Evolutionary conservation across 768 basidiomycete genomes (phyloP), one percentile per base, ranked within the genome.

Genomic region (Lepiota venenata): DNA sequence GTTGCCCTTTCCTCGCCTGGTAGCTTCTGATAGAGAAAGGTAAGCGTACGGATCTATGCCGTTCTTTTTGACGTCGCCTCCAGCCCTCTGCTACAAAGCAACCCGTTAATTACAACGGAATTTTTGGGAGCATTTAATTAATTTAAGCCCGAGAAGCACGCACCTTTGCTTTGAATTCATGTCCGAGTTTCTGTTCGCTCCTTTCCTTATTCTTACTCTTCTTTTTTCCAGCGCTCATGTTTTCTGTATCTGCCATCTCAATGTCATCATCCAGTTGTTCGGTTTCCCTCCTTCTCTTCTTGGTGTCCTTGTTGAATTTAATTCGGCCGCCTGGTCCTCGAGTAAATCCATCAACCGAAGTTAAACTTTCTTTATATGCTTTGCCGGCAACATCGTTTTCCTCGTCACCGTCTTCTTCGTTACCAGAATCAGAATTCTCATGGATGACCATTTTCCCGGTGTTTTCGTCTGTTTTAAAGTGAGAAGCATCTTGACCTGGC

Each of bases 251-350:
- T 21, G 74, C 90, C 82, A 93, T 87, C 57, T 92, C 88, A 48
- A 91, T 74, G n/a, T 55, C 53, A 14, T 47, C 44, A 42, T 89
- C 86, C 47, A 78, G 83, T 15, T 82, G 83, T 56, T 77, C 78
- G 55, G 84, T 81, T 48, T 84, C 85, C 47, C 88, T 80, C 56
- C 93, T 73, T 55, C 93, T 84, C 69, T 96, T 94, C 71, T 95
- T 98, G 36, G 93, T 98, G 64, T 96, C 88, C 68, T 97, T 98
- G 75, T 97, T 92, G 73, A 98, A 98, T 69, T 93, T 95, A 66
- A 98, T 71, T 50, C 82, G 84, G 4, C 97, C 97, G 57, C 83
- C 84, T 1, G 84, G 75, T 20, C 92, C 91, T 25, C 95, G 84
- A 2, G 81, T 88, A 72, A 93, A 93, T 18, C 95, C 96, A 67